Percentiles rank a stretch among this genome's conserved stretches.
These are phyloP conservation scores for Prunus mongolica DNA, from an alignment of 306 rosid genomes.

Conservation along the genomic window DNA sequence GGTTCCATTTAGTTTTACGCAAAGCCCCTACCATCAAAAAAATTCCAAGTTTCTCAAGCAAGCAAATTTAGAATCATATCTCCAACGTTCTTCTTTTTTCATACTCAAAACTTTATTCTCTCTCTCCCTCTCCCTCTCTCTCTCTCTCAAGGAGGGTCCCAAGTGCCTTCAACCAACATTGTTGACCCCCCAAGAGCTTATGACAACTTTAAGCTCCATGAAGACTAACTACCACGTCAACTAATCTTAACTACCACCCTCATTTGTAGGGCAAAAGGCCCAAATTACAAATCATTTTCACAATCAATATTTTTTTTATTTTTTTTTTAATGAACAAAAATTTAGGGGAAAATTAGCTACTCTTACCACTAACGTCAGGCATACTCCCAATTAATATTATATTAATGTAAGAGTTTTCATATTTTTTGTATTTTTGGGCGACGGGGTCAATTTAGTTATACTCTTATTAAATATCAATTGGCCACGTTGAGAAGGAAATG, in stretches of 20 bases:
- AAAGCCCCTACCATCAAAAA: constrained; percentile 29
- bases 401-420: too few species aligned
- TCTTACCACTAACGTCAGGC: too few species aligned
- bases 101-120: background rate
- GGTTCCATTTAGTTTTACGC: constrained; percentile 52
- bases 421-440: background rate
- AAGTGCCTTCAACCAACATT: too few species aligned
- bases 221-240: background rate
- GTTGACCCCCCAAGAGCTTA: too few species aligned
- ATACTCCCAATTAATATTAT: too few species aligned
- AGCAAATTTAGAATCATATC: constrained; percentile 39
- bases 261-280: background rate
- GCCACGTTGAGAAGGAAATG: background rate
- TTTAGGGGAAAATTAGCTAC: fast-evolving
- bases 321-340: too few species aligned
- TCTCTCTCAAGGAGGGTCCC: too few species aligned
- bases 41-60: constrained; percentile 40
- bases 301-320: background rate
- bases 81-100: background rate
- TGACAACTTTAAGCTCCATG: background rate
- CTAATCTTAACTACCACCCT: background rate
- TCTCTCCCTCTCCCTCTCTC: too few species aligned
- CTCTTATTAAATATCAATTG: background rate
- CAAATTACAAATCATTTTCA: background rate
- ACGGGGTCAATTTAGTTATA: background rate